These are phyloP conservation scores for Capsicum chinense DNA, from an alignment of 257 asterid species.

Conservation along the genomic window DNA sequence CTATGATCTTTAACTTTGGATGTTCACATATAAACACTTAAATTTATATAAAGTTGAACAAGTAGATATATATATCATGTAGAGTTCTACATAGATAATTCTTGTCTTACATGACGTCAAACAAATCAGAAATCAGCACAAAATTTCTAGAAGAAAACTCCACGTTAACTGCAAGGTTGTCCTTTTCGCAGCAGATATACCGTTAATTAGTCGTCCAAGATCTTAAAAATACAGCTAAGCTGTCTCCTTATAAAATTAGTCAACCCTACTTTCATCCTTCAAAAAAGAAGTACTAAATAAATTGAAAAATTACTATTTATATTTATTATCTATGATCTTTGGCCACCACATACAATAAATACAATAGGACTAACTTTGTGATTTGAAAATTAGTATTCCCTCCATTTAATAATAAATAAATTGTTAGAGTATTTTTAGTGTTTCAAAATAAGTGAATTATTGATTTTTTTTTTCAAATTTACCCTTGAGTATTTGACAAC, in stretches of 20 bases:
- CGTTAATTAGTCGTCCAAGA: background rate
- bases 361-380: background rate
- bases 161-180: background rate
- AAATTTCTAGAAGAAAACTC: background rate
- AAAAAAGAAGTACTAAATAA: background rate
- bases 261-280: background rate
- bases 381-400: background rate
- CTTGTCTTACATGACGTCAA: no score
- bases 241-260: background rate
- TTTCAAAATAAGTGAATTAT: no score
- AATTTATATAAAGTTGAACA: no score
- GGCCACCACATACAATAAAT: background rate
- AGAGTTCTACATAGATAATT: no score
- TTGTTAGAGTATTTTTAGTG: no score
- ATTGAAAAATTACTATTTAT: background rate
- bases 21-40: no score
- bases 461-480: no score
- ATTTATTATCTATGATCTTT: background rate
- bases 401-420: no score
- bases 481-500: no score
- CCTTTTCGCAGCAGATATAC: background rate
- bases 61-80: no score
- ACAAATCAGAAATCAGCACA: background rate
- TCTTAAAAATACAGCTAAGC: background rate
- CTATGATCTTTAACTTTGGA: no score